These are phyloP conservation scores for Talaromyces adpressus DNA, from an alignment of 495 filamentous ascomycete species.

Conservation along the genomic window DNA sequence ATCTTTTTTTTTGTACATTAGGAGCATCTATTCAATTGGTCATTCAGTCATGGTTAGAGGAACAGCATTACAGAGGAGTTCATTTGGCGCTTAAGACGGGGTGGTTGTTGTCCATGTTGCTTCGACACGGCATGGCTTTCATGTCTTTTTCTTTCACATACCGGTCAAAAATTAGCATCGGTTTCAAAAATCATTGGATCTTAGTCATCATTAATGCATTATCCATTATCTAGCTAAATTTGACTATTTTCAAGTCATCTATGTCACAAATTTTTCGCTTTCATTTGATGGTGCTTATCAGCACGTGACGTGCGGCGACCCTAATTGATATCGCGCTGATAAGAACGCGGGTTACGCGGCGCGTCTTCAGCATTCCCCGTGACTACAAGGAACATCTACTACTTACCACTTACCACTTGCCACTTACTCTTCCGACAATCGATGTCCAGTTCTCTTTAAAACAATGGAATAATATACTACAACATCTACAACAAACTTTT, in stretches of 20 bases:
- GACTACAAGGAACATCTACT: background rate
- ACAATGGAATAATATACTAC: background rate
- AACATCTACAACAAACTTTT: background rate
- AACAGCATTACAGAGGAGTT: background rate
- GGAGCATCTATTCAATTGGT: background rate
- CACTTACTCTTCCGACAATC: background rate
- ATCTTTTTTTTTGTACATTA: background rate
- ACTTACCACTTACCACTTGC: background rate
- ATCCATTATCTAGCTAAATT: background rate
- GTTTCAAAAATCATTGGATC: background rate
- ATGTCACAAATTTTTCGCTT: background rate
- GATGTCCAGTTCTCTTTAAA: background rate
- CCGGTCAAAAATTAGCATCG: background rate
- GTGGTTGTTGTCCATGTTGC: background rate
- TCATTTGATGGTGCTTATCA: background rate
- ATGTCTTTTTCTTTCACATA: background rate
- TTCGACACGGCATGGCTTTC: background rate
- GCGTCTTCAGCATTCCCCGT: background rate
- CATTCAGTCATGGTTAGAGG: background rate
- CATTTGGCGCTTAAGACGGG: background rate
- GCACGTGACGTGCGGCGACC: background rate
- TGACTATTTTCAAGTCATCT: background rate
- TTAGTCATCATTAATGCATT: background rate
- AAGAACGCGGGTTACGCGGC: conserved; percentile 5
- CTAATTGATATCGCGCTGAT: background rate